Percentiles rank a stretch among this genome's conserved stretches.
Evolutionary conservation across 805 yeast genomes (phyloP).

Genomic region (Kluyveromyces wickerhamii): DNA sequence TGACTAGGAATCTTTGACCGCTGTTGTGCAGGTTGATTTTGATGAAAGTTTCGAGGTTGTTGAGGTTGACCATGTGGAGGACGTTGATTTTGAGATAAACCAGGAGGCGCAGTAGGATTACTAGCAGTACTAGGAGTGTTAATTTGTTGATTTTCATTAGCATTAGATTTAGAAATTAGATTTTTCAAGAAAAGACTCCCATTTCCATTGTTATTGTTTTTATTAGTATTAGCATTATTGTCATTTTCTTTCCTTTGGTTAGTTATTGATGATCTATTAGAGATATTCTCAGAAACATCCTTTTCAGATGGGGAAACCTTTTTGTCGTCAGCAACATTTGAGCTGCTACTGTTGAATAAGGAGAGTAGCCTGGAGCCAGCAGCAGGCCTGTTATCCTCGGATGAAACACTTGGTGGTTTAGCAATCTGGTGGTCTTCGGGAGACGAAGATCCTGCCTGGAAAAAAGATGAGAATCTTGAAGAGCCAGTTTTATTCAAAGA

Average conservation of each 20-base stretch:
- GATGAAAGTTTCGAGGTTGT: conserved; percentile 3
- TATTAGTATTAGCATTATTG: too few species aligned
- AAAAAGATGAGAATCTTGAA: conserved; percentile 32
- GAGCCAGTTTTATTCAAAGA: conserved; percentile 15
- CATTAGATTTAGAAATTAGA: conserved; percentile 4
- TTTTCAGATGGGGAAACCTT: too few species aligned
- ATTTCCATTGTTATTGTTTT: too few species aligned
- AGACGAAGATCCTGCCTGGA: conserved; percentile 17
- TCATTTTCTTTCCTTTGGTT: too few species aligned
- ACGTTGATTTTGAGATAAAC: conserved; percentile 4
- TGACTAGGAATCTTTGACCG: neutral
- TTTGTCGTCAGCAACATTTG: too few species aligned
- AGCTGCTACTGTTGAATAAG: conserved; percentile 18
- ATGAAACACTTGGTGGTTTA: conserved; percentile 8
- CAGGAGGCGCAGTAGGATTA: conserved; percentile 11
- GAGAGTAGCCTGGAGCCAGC: conserved; percentile 27
- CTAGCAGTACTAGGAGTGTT: conserved; percentile 4
- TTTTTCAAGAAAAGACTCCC: conserved; percentile 5
- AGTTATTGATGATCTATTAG: too few species aligned
- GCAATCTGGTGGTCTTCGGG: conserved; percentile 4
- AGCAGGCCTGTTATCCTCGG: conserved; percentile 9
- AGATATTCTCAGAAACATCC: too few species aligned
- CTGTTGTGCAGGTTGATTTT: conserved; percentile 7
- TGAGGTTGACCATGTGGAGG: conserved; percentile 2
- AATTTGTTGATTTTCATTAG: neutral